Evolutionary conservation across 2,329 filamentous ascomycete genomes (phyloP), one percentile per base, ranked within the genome.

Genomic region (Chaetomiaceae sp.): DNA sequence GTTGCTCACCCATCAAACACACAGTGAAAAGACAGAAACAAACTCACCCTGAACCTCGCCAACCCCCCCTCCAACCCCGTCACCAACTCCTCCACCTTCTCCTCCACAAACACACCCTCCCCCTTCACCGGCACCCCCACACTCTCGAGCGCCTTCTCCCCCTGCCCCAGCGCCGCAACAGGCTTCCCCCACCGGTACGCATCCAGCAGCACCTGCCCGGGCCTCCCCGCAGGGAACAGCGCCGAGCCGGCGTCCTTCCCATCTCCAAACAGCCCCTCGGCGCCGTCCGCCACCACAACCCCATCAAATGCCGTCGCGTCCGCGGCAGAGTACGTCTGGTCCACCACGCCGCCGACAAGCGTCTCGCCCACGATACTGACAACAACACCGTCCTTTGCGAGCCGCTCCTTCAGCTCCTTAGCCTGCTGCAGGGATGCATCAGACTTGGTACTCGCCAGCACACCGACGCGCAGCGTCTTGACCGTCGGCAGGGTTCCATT

Each of bases 131-230:
- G 62, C 46, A 85, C 76, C 1, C 75, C 76, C 0, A 74, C 73
- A 12, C 66, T 68, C 1, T 65, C 58, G 6, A 80, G 67, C 4
- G 74, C 72, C 4, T 57, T 59, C 6, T 58, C 61, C 11, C 61
- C 69, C 0, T 68, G 69, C 12, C 83, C 84, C 1, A 88, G 59
- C 25, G 79, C 80, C 14, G 74, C 84, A 22, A 89, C 72, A 0
- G 87, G 83, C 74, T 90, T 90, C 4, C 85, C 86, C 73, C 83
- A 89, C 22, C 80, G 72, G 70, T 82, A 89, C 0, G 76, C 80
- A 63, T 84, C 80, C 15, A 74, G 65, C 17, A 88, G 66, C 47
- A 89, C 84, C 71, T 87, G 78, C 2, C 76, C 68, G 0, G 86
- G 87, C 0, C 84, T 75, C 1, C 81, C 81, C 2, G 77, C 72